phyloP scores from a whole-genome alignment of 2,329 filamentous ascomycete species.

The Neobulgaria alba region DNA sequence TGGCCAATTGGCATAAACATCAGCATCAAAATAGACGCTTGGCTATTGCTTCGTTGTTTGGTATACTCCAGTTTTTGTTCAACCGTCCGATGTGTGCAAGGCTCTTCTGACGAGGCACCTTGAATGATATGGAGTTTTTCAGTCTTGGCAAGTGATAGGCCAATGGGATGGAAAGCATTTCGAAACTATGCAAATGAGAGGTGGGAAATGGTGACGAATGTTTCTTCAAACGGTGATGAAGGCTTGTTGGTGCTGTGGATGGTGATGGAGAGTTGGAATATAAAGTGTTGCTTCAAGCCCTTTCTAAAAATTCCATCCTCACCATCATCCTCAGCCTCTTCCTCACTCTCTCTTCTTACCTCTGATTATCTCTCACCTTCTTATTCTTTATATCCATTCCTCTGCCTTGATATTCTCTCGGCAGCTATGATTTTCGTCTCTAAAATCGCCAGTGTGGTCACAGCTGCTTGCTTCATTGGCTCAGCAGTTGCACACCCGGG shows the following conservation, averaged over 20 bases:
- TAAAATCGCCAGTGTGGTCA: slow-evolving; percentile 15
- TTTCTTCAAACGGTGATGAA: slow-evolving; percentile 2
- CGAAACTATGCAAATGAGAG: slow-evolving; percentile 2
- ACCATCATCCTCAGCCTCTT: slow-evolving; percentile 4
- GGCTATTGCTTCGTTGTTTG: neutral
- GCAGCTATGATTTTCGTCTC: slow-evolving; percentile 18
- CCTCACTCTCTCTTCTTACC: neutral
- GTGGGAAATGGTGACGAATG: slow-evolving; percentile 7
- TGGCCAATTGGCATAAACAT: neutral
- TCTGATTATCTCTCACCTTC: neutral
- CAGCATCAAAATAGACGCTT: neutral
- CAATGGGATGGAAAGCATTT: slow-evolving; percentile 2
- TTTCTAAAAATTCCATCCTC: slow-evolving; percentile 8
- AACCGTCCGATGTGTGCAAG: neutral
- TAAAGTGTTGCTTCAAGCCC: neutral
- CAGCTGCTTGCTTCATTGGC: slow-evolving; percentile 14
- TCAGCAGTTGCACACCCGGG: slow-evolving; percentile 16
- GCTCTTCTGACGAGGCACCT: neutral
- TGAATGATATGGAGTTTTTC: neutral
- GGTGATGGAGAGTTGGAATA: neutral
- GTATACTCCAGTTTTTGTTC: neutral
- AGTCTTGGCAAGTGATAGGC: neutral
- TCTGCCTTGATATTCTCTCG: neutral
- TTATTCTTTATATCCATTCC: neutral
- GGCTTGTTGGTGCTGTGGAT: neutral